A percentile compares a stretch with the other conserved stretches of the same genome.
phyloP scores from a whole-genome alignment of 1,284 basidiomycete species.

The Sporisorium reilianum region DNA sequence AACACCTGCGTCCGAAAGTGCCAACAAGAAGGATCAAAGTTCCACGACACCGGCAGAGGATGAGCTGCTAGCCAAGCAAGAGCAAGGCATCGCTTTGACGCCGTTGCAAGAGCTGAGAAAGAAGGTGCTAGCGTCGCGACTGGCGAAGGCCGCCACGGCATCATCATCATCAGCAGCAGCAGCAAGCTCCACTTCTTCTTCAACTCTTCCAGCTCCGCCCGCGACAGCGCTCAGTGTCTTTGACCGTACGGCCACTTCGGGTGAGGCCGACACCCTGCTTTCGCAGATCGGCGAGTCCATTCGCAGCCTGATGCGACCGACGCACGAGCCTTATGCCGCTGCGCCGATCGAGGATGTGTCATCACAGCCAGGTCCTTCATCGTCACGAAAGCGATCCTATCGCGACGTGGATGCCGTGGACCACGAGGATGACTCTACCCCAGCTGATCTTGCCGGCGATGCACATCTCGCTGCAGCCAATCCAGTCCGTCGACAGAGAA shows the following conservation, averaged over 20 bases:
- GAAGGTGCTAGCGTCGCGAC: slow-evolving; percentile 36
- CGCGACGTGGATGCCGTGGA: slow-evolving; percentile 42
- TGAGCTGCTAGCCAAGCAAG: slow-evolving; percentile 25
- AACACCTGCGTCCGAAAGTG: neutral
- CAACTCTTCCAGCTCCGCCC: neutral
- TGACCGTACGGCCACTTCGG: slow-evolving; percentile 26
- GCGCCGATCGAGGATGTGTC: neutral
- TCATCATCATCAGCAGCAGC: slow-evolving; percentile 5
- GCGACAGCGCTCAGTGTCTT: slow-evolving; percentile 16
- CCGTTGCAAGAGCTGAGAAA: slow-evolving; percentile 36
- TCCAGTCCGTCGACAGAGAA: slow-evolving; percentile 32
- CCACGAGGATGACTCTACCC: neutral
- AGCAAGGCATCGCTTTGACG: slow-evolving; percentile 21
- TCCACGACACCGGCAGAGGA: slow-evolving; percentile 34
- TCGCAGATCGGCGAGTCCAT: slow-evolving; percentile 32
- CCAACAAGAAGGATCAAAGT: neutral
- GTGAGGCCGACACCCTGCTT: slow-evolving; percentile 32
- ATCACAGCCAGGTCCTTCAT: neutral
- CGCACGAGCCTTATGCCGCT: neutral
- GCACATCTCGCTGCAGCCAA: neutral
- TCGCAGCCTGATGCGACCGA: slow-evolving; percentile 24
- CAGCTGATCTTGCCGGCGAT: slow-evolving; percentile 16
- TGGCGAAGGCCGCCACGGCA: slow-evolving; percentile 29
- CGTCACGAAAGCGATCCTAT: slow-evolving; percentile 35
- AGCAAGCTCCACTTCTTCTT: neutral